Evolutionary conservation across 2,329 filamentous ascomycete genomes (phyloP).

Genomic region (Nemania abortiva): DNA sequence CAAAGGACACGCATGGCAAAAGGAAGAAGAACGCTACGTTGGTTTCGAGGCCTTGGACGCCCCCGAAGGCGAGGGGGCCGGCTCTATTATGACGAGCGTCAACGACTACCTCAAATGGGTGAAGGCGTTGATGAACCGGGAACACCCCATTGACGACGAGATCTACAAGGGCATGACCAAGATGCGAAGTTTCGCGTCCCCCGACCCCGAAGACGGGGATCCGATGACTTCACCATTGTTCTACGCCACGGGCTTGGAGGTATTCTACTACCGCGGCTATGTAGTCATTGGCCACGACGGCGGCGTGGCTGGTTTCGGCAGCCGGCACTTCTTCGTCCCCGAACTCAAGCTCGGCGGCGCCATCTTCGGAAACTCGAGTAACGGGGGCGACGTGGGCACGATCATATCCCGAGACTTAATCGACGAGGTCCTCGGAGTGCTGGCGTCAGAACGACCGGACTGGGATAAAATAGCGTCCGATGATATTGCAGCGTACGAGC

Average conservation of each 20-base stretch:
- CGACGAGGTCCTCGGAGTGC: slow-evolving; percentile 39
- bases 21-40: slow-evolving; percentile 24
- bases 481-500: neutral
- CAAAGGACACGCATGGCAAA: slow-evolving; percentile 38
- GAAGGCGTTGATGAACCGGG: slow-evolving; percentile 37
- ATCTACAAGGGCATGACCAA: slow-evolving; percentile 42
- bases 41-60: slow-evolving; percentile 26
- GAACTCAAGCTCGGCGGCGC: slow-evolving; percentile 38
- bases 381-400: neutral
- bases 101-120: slow-evolving; percentile 47
- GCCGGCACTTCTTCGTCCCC: slow-evolving; percentile 43
- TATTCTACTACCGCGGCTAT: slow-evolving; percentile 44
- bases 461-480: slow-evolving; percentile 18
- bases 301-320: slow-evolving; percentile 39
- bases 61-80: slow-evolving; percentile 43
- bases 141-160: slow-evolving; percentile 42
- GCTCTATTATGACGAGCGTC: slow-evolving; percentile 45
- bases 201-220: slow-evolving; percentile 12
- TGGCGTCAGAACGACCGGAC: slow-evolving; percentile 26
- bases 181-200: slow-evolving; percentile 36
- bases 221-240: slow-evolving; percentile 35
- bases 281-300: slow-evolving; percentile 43
- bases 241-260: slow-evolving; percentile 42
- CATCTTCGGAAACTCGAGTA: slow-evolving; percentile 39
- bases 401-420: slow-evolving; percentile 35